Percentiles rank a stretch among this genome's conserved stretches.
Conservation (phyloP, 352 stramenopile genomes). For the Thalassiosira ordinaria region DNA sequence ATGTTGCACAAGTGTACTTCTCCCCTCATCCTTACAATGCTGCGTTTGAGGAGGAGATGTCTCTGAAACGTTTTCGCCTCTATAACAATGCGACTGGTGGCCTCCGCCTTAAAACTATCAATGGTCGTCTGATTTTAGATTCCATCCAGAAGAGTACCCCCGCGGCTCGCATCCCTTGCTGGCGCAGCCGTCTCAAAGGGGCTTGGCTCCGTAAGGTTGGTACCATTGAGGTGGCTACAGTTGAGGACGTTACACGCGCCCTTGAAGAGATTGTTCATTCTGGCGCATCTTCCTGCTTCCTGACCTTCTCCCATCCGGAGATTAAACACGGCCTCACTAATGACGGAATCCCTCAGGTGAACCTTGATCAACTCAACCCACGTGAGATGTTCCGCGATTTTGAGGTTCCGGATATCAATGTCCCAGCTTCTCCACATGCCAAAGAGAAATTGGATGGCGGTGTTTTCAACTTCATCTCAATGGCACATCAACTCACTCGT, state of each 20-base stretch:
- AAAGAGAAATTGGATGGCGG: background rate
- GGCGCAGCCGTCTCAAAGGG: background rate
- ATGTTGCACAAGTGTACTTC: background rate
- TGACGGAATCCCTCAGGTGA: constrained; percentile 1
- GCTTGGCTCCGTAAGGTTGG: background rate
- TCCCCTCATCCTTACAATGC: background rate
- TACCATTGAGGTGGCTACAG: background rate
- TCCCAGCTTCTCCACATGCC: background rate
- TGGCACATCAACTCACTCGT: background rate
- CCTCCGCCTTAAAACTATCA: background rate
- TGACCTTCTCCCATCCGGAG: constrained; percentile 9
- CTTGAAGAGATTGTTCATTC: background rate
- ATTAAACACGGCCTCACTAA: constrained; percentile 1
- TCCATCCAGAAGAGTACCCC: background rate
- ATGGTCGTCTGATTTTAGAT: background rate
- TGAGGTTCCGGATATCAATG: background rate
- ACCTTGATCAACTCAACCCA: constrained; percentile 1
- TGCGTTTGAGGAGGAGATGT: background rate
- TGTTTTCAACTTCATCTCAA: constrained; percentile 1
- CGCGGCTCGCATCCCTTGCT: background rate
- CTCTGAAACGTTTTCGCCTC: background rate
- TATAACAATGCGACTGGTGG: background rate
- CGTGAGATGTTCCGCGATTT: background rate
- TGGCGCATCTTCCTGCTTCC: background rate
- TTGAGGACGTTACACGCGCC: background rate